Base-by-base conservation (phyloP, 2,329 filamentous ascomycete species). In the Verticillium klebahnii region DNA sequence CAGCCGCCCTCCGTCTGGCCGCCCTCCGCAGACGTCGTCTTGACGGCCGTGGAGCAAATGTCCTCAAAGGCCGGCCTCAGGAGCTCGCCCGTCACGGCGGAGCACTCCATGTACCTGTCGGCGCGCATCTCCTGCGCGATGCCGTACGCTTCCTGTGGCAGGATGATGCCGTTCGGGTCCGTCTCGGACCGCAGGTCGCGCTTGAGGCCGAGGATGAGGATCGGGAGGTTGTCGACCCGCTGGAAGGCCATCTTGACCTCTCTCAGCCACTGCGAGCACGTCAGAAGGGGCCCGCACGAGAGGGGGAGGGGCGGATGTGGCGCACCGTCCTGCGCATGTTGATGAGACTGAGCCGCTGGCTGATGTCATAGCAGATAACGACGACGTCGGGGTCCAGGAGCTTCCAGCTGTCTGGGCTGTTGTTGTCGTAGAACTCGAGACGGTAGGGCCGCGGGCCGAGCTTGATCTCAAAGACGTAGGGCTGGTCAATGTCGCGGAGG, bases 61-160 rank as follows among this genome's bases (percentile, higher is more conserved):
- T 88, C 85, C 69, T 88, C 83, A 68, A 87, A 85, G 5, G 81
- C 82, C 67, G 83, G 74, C 66, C 78, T 75, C 55, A 88, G 69
- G 60, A 88, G 76, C 73, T 87, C 84, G 17, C 85, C 85, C 3
- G 84, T 86, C 57, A 82, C 74, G 7, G 85, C 84, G 1, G 85
- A 87, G 72, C 85, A 89, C 68, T 89, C 86, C 70, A 87, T 81
- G 67, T 88, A 89, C 65, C 82, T 83, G 71, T 89, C 86, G 56
- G 80, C 84, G 59, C 85, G 76, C 77, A 88, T 78, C 65, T 81
- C 79, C 68, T 87, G 84, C 25, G 85, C 80, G 58, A 81, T 70
- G 31, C 77, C 77, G 68, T 86, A 85, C 1, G 78, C 85, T 71
- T 88, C 86, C 64, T 88, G 82, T 12, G 86, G 86, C 64, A 85